Percentiles rank a stretch among this genome's conserved stretches.
Conservation (phyloP, 108 stramenopile species). For the Pelagomonas calceolata region DNA sequence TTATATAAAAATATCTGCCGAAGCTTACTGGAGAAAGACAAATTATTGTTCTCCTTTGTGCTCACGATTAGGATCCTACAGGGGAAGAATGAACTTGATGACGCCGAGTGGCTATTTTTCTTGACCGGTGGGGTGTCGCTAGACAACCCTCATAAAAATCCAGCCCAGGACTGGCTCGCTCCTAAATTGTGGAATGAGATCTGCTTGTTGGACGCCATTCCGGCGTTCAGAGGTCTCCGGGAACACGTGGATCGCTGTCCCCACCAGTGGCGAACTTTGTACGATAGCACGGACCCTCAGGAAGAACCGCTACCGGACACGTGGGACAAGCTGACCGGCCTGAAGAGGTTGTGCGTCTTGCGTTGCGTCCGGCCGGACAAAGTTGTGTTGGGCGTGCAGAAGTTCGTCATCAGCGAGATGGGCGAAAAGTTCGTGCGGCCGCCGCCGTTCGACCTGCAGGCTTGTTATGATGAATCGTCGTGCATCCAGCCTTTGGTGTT, state of each 20-base stretch:
- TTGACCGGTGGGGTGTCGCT: conserved; percentile 41
- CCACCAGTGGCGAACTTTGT: not conserved
- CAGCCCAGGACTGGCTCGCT: not conserved
- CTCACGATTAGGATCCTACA: conserved; percentile 37
- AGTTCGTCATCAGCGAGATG: conserved; percentile 37
- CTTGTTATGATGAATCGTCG: conserved; percentile 40
- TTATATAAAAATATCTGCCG: conserved; percentile 54
- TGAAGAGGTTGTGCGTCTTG: conserved; percentile 35
- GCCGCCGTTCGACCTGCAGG: conserved; percentile 45
- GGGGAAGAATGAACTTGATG: conserved; percentile 21
- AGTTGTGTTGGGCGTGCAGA: conserved; percentile 38
- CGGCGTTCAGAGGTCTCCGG: conserved; percentile 12
- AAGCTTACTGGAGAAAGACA: conserved; percentile 51
- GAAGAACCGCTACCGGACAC: conserved; percentile 29
- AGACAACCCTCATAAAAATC: not conserved
- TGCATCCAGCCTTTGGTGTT: conserved; percentile 46
- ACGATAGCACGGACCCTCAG: conserved; percentile 19
- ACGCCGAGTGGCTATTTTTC: conserved; percentile 45
- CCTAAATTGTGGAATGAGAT: conserved; percentile 3
- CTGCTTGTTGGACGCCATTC: conserved; percentile 9
- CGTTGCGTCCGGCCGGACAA: conserved; percentile 47
- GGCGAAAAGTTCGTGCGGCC: conserved; percentile 42
- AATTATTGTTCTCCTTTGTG: conserved; percentile 51
- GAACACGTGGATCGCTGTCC: too few species aligned
- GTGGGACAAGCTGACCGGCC: conserved; percentile 18